Percentiles rank a stretch among this genome's conserved stretches.
Conservation (phyloP, 2,329 filamentous ascomycete genomes). For the Aspergillus nomiae region DNA sequence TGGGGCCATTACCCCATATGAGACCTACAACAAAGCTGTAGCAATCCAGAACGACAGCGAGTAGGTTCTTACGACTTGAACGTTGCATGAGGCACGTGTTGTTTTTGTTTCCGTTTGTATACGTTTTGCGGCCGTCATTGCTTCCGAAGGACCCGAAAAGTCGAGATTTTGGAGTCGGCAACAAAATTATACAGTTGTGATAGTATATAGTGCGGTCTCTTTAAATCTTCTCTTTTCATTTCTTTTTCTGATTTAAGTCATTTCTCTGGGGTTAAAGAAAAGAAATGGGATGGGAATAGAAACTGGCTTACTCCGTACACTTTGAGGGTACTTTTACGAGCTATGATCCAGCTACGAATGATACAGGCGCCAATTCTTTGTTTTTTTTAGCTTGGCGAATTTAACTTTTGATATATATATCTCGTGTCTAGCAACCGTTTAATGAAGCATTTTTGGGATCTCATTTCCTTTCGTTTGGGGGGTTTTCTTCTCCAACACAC, state of each 20-base stretch:
- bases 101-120: neutral
- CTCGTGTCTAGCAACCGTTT: neutral
- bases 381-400: neutral
- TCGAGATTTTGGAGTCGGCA: neutral
- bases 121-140: neutral
- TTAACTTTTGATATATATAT: neutral
- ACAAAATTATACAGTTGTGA: neutral
- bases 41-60: constrained; percentile 35
- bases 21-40: constrained; percentile 72
- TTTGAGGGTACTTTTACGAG: neutral
- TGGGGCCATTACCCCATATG: constrained; percentile 83
- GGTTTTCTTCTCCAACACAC: no score
- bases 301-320: neutral
- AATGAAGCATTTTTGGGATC: neutral
- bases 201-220: neutral
- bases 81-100: neutral
- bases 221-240: neutral
- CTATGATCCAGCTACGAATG: neutral
- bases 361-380: neutral
- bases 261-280: neutral
- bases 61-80: neutral
- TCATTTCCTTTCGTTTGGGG: no score
- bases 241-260: neutral
- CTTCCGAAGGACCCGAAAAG: neutral
- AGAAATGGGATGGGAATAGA: neutral